Base-by-base conservation (phyloP, 768 basidiomycete species). In the Mycena polygramma region DNA sequence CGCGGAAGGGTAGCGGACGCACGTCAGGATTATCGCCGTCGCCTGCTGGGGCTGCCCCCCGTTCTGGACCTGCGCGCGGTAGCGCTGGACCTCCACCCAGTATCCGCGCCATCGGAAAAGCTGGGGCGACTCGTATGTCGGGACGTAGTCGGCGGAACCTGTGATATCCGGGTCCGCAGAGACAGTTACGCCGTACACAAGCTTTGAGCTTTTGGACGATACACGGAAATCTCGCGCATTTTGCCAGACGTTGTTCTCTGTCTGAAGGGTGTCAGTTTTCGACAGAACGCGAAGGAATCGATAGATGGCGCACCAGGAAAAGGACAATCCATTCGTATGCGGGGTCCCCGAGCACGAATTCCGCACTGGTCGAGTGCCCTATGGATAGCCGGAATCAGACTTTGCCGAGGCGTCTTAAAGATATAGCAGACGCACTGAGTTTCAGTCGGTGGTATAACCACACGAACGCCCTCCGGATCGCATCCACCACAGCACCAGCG, bases 241-340 rank as follows among this genome's bases (percentile, higher is more conserved):
- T 6, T 30, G 30, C 86, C 86, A 87, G 9, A 85, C 80, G 41
- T 83, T 77, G 60, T 84, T 79, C 43, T 84, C 79, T 3, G 83
- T 85, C 85, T 85, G 54, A 39, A 19, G 13, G 22, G 0, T 15
- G 19, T 59, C 46, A 58, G 26, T 9, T 9, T 37, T 39, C 30
- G n/a, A 22, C n/a, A 6, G 30, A 30, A 30, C 3, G 52, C 24
- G 51, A n/a, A 4, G 14, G 24, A 43, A 8, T 7, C 8, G 36
- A 35, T 11, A 19, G 57, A 36, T n/a, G n/a, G 70, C 82, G 61
- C 60, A 86, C 86, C 66, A 88, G 71, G 66, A 84, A 85, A 15
- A 81, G 75, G 8, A 85, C 73, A 20, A 88, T 78, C 86, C 86
- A 88, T 58, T 87, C 86, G 65, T 85, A 87, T 0, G 84, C 78